Base-by-base conservation (phyloP, 495 filamentous ascomycete species). In the Rhizodiscina lignyota region DNA sequence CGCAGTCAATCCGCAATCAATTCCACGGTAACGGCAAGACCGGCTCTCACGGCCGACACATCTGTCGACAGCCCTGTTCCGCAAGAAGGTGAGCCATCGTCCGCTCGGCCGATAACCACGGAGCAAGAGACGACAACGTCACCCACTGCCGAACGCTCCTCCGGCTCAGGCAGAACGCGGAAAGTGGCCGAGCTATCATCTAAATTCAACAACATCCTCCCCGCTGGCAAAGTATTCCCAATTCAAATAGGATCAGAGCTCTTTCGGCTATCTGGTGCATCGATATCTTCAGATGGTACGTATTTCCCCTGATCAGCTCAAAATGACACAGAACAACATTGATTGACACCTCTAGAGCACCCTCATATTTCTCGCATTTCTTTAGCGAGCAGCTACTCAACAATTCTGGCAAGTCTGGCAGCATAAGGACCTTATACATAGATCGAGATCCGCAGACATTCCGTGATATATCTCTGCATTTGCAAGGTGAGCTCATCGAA, bases 281-380 rank as follows among this genome's bases (percentile, higher is more conserved):
- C 83, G 32, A 71, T 96, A 42, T 86, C 83, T 30, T 93, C 85
- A 34, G 87, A 96, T 72, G 84, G 87, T 96, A 56, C 65, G 80
- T 75, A 42, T 41, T 32, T 37, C 38, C 28, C 32, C 34, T 40
- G 12, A 16, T 28, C 5, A 28, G 31, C n/a, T n/a, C n/a, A n/a
- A n/a, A n/a, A n/a, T n/a, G n/a, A n/a, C n/a, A n/a, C n/a, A n/a
- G n/a, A n/a, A n/a, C n/a, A n/a, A n/a, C n/a, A n/a, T n/a, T n/a
- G n/a, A 38, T 4, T 40, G 20, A n/a, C 12, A 2, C 13, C 21
- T 16, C 10, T 33, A 67, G 63, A 96, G 87, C 86, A 58, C 87
- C 87, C 47, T 94, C 89, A 41, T 97, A 94, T 55, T 94, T 97
- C 56, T 93, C 89, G 16, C 77, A 79, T 42, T 94, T 85, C 60